phyloP scores from a whole-genome alignment of 805 yeast species.

The Candida palmyrensis region DNA sequence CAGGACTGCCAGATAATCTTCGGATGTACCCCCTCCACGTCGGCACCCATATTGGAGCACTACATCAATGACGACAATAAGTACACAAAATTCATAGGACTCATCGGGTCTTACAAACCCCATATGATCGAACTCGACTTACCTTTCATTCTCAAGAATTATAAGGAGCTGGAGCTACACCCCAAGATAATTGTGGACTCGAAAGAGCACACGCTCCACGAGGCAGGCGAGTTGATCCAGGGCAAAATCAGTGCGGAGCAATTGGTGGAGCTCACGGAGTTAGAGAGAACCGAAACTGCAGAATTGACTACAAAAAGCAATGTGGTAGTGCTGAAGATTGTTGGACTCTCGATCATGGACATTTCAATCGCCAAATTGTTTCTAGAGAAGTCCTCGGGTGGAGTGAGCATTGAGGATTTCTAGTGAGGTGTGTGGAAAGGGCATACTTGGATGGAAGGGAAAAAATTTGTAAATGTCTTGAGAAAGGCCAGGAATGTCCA shows the following conservation, averaged over 20 bases:
- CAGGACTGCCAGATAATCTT: conserved; percentile 42
- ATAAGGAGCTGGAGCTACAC: conserved; percentile 20
- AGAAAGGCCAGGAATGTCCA: background rate
- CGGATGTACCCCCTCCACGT: conserved; percentile 57
- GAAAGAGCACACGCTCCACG: conserved; percentile 46
- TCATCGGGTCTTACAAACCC: conserved; percentile 67
- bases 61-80: conserved; percentile 24
- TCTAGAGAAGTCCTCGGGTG: conserved; percentile 16
- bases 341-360: conserved; percentile 65
- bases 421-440: too few relatives aligned
- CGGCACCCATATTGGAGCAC: conserved; percentile 36
- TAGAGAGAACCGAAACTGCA: conserved; percentile 17
- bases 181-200: conserved; percentile 57
- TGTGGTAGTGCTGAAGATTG: conserved; percentile 48
- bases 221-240: conserved; percentile 63
- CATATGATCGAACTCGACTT: conserved; percentile 59
- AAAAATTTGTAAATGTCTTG: background rate
- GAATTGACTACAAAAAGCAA: conserved; percentile 12
- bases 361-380: conserved; percentile 45
- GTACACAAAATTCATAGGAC: conserved; percentile 39
- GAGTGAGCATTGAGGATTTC: conserved; percentile 8
- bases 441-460: background rate
- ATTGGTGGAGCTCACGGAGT: conserved; percentile 44
- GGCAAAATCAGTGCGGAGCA: conserved; percentile 31
- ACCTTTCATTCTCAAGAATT: conserved; percentile 25